Evolutionary conservation across 2,329 filamentous ascomycete species (phyloP).

Genomic region (Teratosphaeria zuluensis): DNA sequence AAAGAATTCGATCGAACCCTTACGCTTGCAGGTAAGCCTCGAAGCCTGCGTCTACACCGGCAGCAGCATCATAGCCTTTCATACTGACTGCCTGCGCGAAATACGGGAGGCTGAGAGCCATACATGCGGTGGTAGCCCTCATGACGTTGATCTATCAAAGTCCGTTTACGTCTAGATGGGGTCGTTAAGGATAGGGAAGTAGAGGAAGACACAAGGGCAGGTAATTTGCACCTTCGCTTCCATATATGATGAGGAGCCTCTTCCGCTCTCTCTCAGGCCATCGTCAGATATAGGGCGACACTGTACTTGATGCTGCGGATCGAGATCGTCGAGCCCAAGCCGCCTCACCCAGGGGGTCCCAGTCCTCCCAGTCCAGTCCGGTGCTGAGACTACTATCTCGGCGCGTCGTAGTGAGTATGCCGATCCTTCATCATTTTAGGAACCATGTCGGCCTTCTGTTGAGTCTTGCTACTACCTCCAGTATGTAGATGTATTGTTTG

Average conservation of each 20-base stretch:
- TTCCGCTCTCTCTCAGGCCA: not conserved
- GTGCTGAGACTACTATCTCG: too few species aligned
- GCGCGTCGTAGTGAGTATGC: too few species aligned
- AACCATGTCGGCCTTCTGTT: too few species aligned
- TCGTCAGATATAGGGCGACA: not conserved
- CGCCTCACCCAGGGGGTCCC: too few species aligned
- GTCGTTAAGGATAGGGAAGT: not conserved
- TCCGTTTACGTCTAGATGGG: not conserved
- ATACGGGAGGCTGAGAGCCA: not conserved
- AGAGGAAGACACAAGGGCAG: not conserved
- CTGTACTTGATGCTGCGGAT: not conserved
- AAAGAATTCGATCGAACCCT: not conserved
- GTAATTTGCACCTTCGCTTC: not conserved
- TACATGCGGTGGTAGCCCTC: not conserved
- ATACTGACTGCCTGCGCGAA: not conserved
- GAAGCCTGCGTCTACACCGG: not conserved
- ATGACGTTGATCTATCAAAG: not conserved
- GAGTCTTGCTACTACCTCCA: too few species aligned
- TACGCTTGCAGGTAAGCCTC: not conserved
- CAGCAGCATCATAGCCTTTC: not conserved
- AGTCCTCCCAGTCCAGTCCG: too few species aligned
- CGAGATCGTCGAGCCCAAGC: not conserved
- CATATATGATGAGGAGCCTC: not conserved
- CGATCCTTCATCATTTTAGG: too few species aligned
- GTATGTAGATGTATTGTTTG: too few species aligned